Evolutionary conservation across 495 filamentous ascomycete genomes (phyloP).

Genomic region (Penicillium canescens): DNA sequence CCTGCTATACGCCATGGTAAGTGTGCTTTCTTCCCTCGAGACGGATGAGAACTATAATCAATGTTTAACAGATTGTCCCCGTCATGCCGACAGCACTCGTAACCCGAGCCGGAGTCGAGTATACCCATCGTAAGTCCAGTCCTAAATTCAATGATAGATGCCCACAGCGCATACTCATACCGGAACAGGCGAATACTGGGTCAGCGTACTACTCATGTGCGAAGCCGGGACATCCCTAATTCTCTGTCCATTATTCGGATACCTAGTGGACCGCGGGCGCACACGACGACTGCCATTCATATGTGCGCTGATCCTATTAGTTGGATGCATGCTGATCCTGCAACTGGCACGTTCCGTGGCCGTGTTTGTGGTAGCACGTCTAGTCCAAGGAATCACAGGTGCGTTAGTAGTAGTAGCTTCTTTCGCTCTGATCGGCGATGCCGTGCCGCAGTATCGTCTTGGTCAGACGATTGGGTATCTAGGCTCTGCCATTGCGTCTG

Average conservation of each 20-base stretch:
- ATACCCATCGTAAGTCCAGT: slow-evolving; percentile 52
- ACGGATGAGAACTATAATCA: neutral
- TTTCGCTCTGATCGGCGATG: slow-evolving; percentile 59
- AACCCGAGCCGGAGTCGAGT: slow-evolving; percentile 51
- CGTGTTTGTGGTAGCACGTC: slow-evolving; percentile 54
- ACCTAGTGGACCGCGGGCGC: slow-evolving; percentile 53
- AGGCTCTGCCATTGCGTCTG: slow-evolving; percentile 31
- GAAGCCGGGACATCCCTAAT: slow-evolving; percentile 60
- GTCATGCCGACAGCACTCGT: slow-evolving; percentile 62
- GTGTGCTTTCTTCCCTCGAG: neutral
- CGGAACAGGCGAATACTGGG: slow-evolving; percentile 31
- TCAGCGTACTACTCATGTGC: slow-evolving; percentile 53
- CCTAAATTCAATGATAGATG: slow-evolving; percentile 22
- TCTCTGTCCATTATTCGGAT: slow-evolving; percentile 56
- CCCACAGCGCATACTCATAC: neutral
- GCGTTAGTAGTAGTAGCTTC: slow-evolving; percentile 67
- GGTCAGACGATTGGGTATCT: slow-evolving; percentile 54
- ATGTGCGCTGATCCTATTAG: slow-evolving; percentile 54
- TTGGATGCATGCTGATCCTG: slow-evolving; percentile 58
- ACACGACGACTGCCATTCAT: slow-evolving; percentile 57
- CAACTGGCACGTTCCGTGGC: slow-evolving; percentile 50
- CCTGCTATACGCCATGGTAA: slow-evolving; percentile 38
- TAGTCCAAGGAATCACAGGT: slow-evolving; percentile 62
- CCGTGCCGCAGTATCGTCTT: slow-evolving; percentile 56
- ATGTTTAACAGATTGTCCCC: slow-evolving; percentile 48